These are phyloP conservation scores for Tylopilus sp. DNA, from an alignment of 768 basidiomycete species.

Conservation along the genomic window DNA sequence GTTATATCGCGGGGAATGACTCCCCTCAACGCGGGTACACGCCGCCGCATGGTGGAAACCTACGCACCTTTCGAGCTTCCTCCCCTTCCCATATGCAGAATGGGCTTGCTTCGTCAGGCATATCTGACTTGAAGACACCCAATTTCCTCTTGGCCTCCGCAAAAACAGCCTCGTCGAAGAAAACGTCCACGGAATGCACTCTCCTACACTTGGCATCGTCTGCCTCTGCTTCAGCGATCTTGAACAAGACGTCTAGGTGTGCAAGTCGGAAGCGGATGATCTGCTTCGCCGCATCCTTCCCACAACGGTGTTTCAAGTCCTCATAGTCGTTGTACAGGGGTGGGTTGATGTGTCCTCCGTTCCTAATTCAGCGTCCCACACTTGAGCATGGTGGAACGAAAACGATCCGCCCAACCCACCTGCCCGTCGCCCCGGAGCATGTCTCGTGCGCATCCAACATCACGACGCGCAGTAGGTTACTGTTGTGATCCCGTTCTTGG, in stretches of 20 bases:
- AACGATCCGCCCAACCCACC: conserved; percentile 30
- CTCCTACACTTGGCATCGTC: conserved; percentile 28
- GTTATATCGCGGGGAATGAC: conserved; percentile 42
- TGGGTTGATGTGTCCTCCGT: conserved; percentile 51
- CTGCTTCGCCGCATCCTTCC: conserved; percentile 36
- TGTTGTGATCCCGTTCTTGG: conserved; percentile 18
- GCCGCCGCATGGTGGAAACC: neutral
- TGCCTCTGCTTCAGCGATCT: conserved; percentile 30
- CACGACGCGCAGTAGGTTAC: conserved; percentile 36
- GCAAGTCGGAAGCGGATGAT: conserved; percentile 40
- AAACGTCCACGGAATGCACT: conserved; percentile 34
- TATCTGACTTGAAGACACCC: conserved; percentile 42
- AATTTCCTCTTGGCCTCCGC: conserved; percentile 42
- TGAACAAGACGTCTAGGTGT: conserved; percentile 33
- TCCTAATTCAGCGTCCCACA: conserved; percentile 26
- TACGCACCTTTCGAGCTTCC: conserved; percentile 34
- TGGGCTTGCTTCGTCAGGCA: conserved; percentile 44
- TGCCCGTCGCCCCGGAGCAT: conserved; percentile 52
- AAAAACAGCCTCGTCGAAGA: conserved; percentile 32
- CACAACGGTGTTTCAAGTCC: conserved; percentile 34
- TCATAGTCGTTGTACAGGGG: conserved; percentile 45
- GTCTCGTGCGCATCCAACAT: conserved; percentile 61
- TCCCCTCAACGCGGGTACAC: neutral
- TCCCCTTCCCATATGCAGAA: conserved; percentile 30
- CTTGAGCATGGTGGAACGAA: neutral